Base-by-base conservation (phyloP, 176 grass and related monocot species). In the Microstegium vimineum region DNA sequence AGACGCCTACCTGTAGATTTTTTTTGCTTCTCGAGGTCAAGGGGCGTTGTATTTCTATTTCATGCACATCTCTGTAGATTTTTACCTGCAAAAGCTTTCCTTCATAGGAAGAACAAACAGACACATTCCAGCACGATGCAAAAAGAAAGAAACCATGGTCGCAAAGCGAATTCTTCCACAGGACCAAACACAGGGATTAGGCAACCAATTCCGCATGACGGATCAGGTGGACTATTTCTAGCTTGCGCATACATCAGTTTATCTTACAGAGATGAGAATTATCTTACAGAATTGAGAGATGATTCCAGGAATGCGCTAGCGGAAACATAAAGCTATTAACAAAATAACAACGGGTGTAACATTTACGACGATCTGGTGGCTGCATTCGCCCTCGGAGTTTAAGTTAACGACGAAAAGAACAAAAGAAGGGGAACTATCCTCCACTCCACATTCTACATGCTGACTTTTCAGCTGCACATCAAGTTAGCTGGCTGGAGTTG, bases 1-100 rank as follows among this genome's bases (percentile, higher is more conserved):
- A 10, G 96, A 99, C 1, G 80, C 86, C 22, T 89, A 74, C 68
- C 90, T 98, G 67, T 91, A 91, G 62, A 46, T 31, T 30, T 33
- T 75, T 31, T 30, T 33, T 75, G 37, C 41, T 31, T 69, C n/a
- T 76, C 49, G 1, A 59, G 56, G 33, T 76, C 49, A 1, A 59
- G 56, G 33, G n/a, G 4, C 57, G 45, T n/a, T 62, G 36, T 43
- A 32, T 38, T 56, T 26, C 32, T 43, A 32, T 38, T 56, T 26
- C 32, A 11, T 70, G 37, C n/a, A 70, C 68, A 62, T 36, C 33
- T 40, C 25, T 61, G 18, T 14, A 70, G 33, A 1, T 30, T 47
- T 42, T 27, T 1, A 10, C 22, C 23, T 25, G 68, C 14, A 20
- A 33, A 51, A 14, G 54, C 8, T 2, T 25, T 41, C 33, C 32